A percentile compares a stretch with the other conserved stretches of the same genome.
Conservation (phyloP, 2,329 filamentous ascomycete genomes). For the Pyricularia pennisetigena region DNA sequence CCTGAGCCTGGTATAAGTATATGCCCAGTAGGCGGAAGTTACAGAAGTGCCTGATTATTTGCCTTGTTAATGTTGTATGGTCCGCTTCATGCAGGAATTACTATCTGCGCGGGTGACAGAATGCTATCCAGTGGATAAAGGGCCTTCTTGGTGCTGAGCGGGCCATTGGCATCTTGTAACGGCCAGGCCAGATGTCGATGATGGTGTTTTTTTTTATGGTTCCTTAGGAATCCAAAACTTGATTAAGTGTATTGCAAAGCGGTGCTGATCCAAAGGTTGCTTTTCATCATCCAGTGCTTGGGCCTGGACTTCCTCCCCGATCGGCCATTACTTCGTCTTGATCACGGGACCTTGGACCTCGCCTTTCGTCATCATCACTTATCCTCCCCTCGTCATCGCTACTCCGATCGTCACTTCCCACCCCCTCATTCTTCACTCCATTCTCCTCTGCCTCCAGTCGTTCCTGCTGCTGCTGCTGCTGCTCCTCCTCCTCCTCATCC, state of each 20-base stretch:
- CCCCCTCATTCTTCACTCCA: conserved; percentile 6
- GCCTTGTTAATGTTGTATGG: background rate
- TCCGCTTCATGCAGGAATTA: background rate
- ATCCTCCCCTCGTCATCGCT: conserved; percentile 16
- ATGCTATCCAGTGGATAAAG: background rate
- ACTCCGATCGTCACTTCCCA: conserved; percentile 3
- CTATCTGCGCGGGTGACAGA: background rate
- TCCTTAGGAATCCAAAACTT: background rate
- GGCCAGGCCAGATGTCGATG: background rate
- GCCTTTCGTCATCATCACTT: background rate
- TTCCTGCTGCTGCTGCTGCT: too few species aligned
- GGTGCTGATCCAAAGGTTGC: background rate
- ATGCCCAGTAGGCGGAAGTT: background rate
- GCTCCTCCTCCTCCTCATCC: conserved; percentile 32
- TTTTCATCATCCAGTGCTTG: background rate
- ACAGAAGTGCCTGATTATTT: background rate
- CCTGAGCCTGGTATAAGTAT: background rate
- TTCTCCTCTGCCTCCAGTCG: conserved; percentile 9
- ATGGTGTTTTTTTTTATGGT: background rate
- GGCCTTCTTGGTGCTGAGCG: background rate
- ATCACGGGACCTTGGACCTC: background rate
- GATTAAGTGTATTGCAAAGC: background rate
- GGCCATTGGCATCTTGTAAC: background rate
- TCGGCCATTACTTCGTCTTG: background rate
- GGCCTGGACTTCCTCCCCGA: background rate